These are phyloP conservation scores for Cornus florida DNA, from an alignment of 148 eudicot genomes.

Conservation along the genomic window DNA sequence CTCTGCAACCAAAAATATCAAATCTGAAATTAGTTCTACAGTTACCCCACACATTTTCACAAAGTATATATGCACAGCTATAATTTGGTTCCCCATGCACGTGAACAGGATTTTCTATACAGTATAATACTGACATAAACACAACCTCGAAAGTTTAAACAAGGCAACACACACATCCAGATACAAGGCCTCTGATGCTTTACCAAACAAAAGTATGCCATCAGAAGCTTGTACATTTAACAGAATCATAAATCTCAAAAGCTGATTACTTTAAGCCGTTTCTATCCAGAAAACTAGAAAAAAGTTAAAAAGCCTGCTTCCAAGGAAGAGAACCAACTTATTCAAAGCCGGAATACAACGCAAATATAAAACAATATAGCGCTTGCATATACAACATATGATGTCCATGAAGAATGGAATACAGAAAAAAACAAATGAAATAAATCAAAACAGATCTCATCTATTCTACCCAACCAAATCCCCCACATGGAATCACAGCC, in stretches of 20 bases:
- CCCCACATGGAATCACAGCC: too few relatives aligned
- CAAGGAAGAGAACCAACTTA: neutral
- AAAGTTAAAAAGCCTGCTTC: neutral
- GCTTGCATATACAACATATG: neutral
- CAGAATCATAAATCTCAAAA: neutral
- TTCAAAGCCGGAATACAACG: neutral
- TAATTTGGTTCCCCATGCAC: neutral
- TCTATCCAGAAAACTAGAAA: neutral
- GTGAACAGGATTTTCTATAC: neutral
- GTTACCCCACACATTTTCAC: constrained; percentile 1
- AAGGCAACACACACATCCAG: neutral
- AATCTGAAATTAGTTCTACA: constrained; percentile 4
- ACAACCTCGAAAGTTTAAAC: neutral
- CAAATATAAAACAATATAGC: neutral
- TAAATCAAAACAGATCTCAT: neutral
- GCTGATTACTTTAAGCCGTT: neutral
- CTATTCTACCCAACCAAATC: neutral
- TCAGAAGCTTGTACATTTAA: neutral
- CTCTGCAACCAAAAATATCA: constrained; percentile 48
- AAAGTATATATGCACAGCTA: neutral
- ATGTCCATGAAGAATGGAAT: neutral
- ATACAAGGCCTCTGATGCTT: neutral
- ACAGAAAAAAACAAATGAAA: neutral
- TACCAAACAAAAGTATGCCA: neutral
- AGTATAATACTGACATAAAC: neutral